Evolutionary conservation across 768 basidiomycete genomes (phyloP), one percentile per base, ranked within the genome.

Genomic region (Favolaschia claudopus): DNA sequence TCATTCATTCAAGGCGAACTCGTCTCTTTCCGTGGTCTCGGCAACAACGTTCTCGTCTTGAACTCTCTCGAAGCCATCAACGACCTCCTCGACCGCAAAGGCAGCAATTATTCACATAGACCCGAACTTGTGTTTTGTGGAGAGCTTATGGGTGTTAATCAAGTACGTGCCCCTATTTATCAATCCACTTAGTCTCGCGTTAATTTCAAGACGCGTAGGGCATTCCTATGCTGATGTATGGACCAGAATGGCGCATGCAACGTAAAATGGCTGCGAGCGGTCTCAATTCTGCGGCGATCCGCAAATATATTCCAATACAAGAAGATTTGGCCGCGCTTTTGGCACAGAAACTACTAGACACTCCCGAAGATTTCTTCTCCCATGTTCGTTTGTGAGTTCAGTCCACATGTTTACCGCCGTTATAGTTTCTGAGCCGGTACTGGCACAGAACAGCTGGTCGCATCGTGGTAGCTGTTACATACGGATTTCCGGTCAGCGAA

Each of bases 301-400:
- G 66, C 42, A 68, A 72, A 43, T 80, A 77, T 32, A 58, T 70
- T n/a, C 25, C 24, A 0, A 47, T 75, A 8, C 76, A 75, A 33
- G 70, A 77, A 53, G 63, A 56, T 19, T 15, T 56, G 3, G 27
- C 55, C 20, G 55, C 34, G 17, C 13, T 56, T 8, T 9, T 57
- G 31, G 19, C 14, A 15, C 48, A 49, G n/a, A 20, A 24, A n/a
- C 8, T 57, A 4, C 20, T 49, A 31, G 20, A 40, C 4, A 10
- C 24, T n/a, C 46, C 55, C 1, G 13, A 15, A 8, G 24, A 57
- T 2, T 49, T 57, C 31, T 17, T 25, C 6, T 4, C 6, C 8
- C 37, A 56, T 28, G 38, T 57, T 13, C 45, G 55, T 25, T 36
- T 49, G 55, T 57, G 22, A 42, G 38, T 27, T 47, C 13, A 44